Evolutionary conservation across 139 green algal genomes (phyloP), one percentile per base, ranked within the genome.

Genomic region (Chlorella sp.): DNA sequence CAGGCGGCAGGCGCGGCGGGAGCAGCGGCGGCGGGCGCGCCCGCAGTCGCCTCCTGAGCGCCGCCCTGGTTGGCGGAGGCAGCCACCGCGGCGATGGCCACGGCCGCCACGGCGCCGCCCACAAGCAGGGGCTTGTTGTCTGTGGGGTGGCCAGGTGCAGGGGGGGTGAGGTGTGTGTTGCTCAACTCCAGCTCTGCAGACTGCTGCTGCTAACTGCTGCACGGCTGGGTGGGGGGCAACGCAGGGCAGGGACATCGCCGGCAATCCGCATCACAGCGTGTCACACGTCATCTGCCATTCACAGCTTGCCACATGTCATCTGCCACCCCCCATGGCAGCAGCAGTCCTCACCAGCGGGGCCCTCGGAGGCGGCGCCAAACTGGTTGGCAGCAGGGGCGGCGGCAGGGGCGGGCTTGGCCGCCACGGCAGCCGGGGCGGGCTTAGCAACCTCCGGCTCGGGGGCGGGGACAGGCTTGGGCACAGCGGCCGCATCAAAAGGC

Each of bases 81-180:
- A 48, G 85, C 85, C 56, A 85, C 84, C 24, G 72, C 87, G 30
- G 84, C 77, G 44, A 83, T 83, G 2, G 78, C 85, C n/a, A 89
- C 68, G 22, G 79, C 14, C 1, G 68, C 77, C 1, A 83, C 43
- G 14, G 83, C 75, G 40, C 41, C 79, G 67, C 67, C 85, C 79
- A 68, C 84, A 30, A 89, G 24, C 62, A 86, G 60, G 54, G 43
- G 40, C 68, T 86, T 83, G 80, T 85, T 89, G 64, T 88, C 84
- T 86, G 84, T 46, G 22, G 40, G 54, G 56, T n/a, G 67, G 38
- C 17, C 20, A 40, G 20, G 13, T 17, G 44, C 7, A 82, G 11
- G 1, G 76, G 24, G 24, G 65, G n/a, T 32, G 1, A 22, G 60
- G 19, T 36, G 60, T 26, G 20, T 36, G 58, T 4, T 24, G 56